Base-by-base conservation (phyloP, 1,284 basidiomycete species). In the Athelia sp. region DNA sequence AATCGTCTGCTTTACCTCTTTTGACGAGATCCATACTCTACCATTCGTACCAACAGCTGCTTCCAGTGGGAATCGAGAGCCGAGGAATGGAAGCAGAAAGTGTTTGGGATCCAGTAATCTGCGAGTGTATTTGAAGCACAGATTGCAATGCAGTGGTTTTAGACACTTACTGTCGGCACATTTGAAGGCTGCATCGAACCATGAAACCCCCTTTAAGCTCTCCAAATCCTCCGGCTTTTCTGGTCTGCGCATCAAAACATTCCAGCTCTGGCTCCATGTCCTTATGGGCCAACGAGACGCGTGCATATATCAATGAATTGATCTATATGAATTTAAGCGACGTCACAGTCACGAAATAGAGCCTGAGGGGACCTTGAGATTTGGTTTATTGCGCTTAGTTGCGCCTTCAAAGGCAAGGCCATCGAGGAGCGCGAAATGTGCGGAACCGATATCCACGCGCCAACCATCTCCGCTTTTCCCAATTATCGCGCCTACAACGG, bases 221-320 rank as follows among this genome's bases (percentile, higher is more conserved):
- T 2, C 90, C 91, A 56, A 87, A 93, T 0, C 88, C 91, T 54
- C 87, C 86, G 0, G 89, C 71, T 65, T 93, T 93, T 56, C 78
- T 82, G 24, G 87, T 90, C 57, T 91, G 85, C 3, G 88, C 87
- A 60, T 93, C 87, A 59, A 92, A 90, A 62, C 90, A 93, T 61
- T 92, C 89, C 3, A 93, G 70, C 59, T 93, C 90, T 1, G 90
- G 90, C 47, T 93, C 90, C 83, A 92, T 91, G 62, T 93, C 90
- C 60, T 88, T 90, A 59, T 92, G 87, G 14, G 91, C 90, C 21
- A 93, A 68, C 10, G 88, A 90, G 26, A 93, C 83, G 40, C 90
- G 81, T 1, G 88, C 89, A 64, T 92, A 93, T 1, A 93, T 75
- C 35, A 93, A 66, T 8, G 82, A 78, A 31, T 91, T 90, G 44